Percentiles rank a stretch among this genome's conserved stretches.
These are phyloP conservation scores for Lepraria neglecta DNA, from an alignment of 495 filamentous ascomycete species.

Conservation along the genomic window DNA sequence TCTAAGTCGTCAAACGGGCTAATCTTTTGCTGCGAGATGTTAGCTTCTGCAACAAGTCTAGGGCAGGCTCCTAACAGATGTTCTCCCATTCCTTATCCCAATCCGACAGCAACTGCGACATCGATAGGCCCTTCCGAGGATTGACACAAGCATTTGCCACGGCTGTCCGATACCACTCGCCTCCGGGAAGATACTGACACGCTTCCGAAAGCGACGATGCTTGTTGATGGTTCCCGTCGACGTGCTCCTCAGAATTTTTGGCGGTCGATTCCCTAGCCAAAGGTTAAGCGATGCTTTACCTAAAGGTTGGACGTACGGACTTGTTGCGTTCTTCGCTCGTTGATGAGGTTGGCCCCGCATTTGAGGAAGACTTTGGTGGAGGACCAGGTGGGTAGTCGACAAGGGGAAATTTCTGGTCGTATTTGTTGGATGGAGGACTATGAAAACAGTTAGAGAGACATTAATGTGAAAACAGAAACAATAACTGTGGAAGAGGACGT, in stretches of 20 bases:
- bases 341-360: neutral
- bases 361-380: neutral
- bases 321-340: neutral
- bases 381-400: neutral
- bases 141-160: neutral
- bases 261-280: no score
- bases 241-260: neutral
- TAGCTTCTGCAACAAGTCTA: no score
- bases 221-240: neutral
- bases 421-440: neutral
- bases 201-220: neutral
- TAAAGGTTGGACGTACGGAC: neutral
- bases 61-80: no score
- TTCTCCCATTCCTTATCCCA: neutral
- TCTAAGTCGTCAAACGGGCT: no score
- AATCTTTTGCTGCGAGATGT: no score
- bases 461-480: no score
- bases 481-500: no score
- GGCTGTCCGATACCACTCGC: neutral
- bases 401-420: neutral
- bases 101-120: conserved; percentile 3
- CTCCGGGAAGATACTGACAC: neutral
- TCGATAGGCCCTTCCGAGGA: neutral
- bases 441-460: no score
- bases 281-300: neutral